These are phyloP conservation scores for Penicillium paxilli DNA, from an alignment of 495 filamentous ascomycete species.

Conservation along the genomic window DNA sequence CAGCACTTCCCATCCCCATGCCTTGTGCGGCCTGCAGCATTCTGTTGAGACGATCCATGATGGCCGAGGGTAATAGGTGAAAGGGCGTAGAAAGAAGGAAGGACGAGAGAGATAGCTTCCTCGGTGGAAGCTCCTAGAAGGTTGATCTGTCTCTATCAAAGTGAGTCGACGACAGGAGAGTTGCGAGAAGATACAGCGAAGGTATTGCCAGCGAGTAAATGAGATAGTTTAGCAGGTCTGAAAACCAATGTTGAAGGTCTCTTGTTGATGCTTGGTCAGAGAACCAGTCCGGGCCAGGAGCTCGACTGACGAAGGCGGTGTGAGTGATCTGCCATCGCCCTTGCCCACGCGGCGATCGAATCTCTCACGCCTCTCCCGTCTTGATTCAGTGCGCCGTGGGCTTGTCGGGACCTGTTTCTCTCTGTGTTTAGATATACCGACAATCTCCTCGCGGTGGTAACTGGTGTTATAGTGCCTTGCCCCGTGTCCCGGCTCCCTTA, in stretches of 20 bases:
- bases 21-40: slow-evolving; percentile 78
- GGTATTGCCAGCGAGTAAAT: background rate
- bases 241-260: slow-evolving; percentile 3
- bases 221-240: background rate
- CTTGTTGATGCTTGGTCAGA: slow-evolving; percentile 5
- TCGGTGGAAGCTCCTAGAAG: slow-evolving; percentile 36
- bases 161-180: background rate
- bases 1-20: slow-evolving; percentile 69
- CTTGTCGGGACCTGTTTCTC: slow-evolving; percentile 15
- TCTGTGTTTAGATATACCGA: slow-evolving; percentile 5
- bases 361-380: slow-evolving; percentile 22
- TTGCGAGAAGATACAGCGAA: background rate
- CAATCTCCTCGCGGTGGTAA: slow-evolving; percentile 1
- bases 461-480: slow-evolving; percentile 7
- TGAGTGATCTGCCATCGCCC: slow-evolving; percentile 13
- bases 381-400: slow-evolving; percentile 16
- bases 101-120: slow-evolving; percentile 35
- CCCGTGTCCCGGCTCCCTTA: background rate
- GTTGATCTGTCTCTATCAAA: background rate
- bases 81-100: slow-evolving; percentile 15
- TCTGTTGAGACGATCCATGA: slow-evolving; percentile 84
- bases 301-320: slow-evolving; percentile 34
- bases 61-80: slow-evolving; percentile 20
- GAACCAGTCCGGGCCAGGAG: slow-evolving; percentile 15
- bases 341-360: slow-evolving; percentile 25